Percentiles rank a stretch among this genome's conserved stretches.
phyloP scores from a whole-genome alignment of 2,329 filamentous ascomycete species.

The Xylariaceae sp. region DNA sequence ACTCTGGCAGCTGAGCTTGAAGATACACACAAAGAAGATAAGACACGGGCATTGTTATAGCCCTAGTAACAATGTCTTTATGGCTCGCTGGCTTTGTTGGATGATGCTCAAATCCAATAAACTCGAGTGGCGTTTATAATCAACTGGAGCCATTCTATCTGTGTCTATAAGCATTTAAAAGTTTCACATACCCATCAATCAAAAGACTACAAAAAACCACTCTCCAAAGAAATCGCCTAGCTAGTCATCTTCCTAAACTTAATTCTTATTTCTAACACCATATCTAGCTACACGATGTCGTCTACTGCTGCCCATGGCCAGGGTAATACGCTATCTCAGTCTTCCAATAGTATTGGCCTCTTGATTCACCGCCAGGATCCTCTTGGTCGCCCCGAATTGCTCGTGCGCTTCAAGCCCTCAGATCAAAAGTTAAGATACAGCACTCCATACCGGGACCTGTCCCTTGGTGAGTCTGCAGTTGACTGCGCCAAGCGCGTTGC shows the following conservation, averaged over 20 bases:
- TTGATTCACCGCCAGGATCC: neutral
- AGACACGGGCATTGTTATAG: conserved; percentile 10
- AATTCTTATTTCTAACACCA: no score
- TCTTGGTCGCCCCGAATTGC: neutral
- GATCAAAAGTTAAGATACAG: neutral
- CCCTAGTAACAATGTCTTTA: neutral
- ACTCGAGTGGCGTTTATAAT: neutral
- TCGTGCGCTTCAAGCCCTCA: neutral
- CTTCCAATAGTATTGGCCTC: neutral
- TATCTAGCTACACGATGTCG: neutral
- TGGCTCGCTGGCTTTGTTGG: neutral
- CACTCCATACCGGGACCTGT: neutral
- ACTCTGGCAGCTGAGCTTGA: conserved; percentile 25
- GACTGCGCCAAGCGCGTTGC: neutral
- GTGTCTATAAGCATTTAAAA: no score
- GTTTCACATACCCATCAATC: no score
- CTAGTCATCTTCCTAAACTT: neutral
- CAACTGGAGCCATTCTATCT: no score
- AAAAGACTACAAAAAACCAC: no score
- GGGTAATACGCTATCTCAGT: neutral
- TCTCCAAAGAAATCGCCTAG: no score
- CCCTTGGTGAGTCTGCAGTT: neutral
- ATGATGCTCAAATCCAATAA: neutral
- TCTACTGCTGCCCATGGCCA: neutral
- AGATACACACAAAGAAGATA: neutral